Conservation (phyloP, 768 basidiomycete species). For the Suillus bovinus region DNA sequence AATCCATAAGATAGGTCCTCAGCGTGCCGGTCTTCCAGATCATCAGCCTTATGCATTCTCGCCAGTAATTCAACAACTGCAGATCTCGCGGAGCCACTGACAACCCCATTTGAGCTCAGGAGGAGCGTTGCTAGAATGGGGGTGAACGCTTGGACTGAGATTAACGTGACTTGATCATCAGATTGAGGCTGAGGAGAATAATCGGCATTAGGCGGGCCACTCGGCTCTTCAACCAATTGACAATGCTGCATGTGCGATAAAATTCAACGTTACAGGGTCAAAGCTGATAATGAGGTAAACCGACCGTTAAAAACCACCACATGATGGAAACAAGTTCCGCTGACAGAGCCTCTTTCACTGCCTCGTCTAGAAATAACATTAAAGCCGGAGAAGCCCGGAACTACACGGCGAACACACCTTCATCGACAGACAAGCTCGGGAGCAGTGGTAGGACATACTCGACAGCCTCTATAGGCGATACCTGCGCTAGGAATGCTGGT, state of each 20-base stretch:
- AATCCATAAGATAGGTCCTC: conserved; percentile 40
- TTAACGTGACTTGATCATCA: conserved; percentile 36
- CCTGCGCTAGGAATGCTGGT: conserved; percentile 71
- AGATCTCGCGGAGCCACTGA: conserved; percentile 71
- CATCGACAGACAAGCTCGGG: conserved; percentile 79
- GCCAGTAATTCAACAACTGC: conserved; percentile 79
- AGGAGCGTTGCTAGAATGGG: conserved; percentile 88
- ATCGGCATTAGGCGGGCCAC: conserved; percentile 19
- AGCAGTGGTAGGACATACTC: conserved; percentile 94
- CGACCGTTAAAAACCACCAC: conserved; percentile 89
- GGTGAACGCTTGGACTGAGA: conserved; percentile 87
- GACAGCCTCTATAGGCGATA: conserved; percentile 84
- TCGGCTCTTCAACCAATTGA: conserved; percentile 54
- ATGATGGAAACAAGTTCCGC: conserved; percentile 77
- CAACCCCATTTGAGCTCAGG: conserved; percentile 72
- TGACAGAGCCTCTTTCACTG: conserved; percentile 86
- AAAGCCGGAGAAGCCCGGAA: conserved; percentile 8
- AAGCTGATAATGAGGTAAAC: conserved; percentile 14
- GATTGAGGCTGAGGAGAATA: conserved; percentile 15
- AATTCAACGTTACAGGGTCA: conserved; percentile 7
- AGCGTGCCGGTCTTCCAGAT: conserved; percentile 35
- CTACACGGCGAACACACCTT: conserved; percentile 51
- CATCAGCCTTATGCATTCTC: conserved; percentile 65
- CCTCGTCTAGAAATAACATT: conserved; percentile 58
- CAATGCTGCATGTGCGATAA: conserved; percentile 52